These are phyloP conservation scores for Dictyostelium purpureum DNA, from an alignment of 78 protist species.

Conservation along the genomic window DNA sequence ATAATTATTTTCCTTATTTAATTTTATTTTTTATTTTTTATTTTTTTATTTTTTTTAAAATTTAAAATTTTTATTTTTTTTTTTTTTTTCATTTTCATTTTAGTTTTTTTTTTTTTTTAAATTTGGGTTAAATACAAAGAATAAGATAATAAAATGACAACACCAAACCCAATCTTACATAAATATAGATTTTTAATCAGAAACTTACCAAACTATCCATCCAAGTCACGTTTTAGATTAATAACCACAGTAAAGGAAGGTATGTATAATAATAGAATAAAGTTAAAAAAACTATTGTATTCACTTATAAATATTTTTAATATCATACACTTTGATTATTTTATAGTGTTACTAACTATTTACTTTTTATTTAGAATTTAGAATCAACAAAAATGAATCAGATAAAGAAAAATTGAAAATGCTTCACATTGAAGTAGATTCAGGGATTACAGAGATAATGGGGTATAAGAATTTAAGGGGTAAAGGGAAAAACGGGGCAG, in stretches of 20 bases:
- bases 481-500: conserved; percentile 31
- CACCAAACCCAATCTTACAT: not conserved
- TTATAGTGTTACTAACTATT: not conserved
- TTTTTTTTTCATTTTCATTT: not conserved
- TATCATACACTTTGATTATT: not conserved
- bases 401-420: conserved; percentile 8
- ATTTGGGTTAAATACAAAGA: not conserved
- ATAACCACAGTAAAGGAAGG: conserved; percentile 32
- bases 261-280: not conserved
- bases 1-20: too few species aligned
- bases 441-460: conserved; percentile 56
- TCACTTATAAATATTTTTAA: not conserved
- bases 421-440: conserved; percentile 32
- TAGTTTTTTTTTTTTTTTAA: not conserved
- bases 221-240: conserved; percentile 45
- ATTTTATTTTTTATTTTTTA: too few species aligned
- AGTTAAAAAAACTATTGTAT: not conserved
- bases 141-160: not conserved
- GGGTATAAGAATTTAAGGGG: conserved; percentile 31
- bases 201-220: conserved; percentile 60
- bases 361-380: conserved; percentile 25
- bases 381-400: conserved; percentile 30
- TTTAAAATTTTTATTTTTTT: not conserved
- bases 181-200: conserved; percentile 69
- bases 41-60: not conserved